These are phyloP conservation scores for Trichophyton benhamiae DNA, from an alignment of 2,329 filamentous ascomycete species.

Conservation along the genomic window DNA sequence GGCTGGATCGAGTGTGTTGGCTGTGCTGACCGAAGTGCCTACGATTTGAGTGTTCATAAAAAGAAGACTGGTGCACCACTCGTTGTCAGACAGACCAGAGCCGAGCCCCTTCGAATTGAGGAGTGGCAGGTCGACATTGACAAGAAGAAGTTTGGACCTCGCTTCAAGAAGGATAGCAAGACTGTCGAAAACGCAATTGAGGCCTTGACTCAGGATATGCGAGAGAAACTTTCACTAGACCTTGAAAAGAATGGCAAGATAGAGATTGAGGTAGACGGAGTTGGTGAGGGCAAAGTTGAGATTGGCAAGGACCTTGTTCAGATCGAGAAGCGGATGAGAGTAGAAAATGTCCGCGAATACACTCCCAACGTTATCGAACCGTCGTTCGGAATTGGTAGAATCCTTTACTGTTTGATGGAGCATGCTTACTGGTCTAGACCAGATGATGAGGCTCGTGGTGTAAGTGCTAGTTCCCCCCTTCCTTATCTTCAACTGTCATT, in stretches of 20 bases:
- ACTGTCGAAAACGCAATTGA: constrained; percentile 68
- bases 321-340: constrained; percentile 71
- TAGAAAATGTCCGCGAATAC: constrained; percentile 78
- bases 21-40: constrained; percentile 89
- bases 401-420: constrained; percentile 85
- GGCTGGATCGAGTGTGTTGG: constrained; percentile 99
- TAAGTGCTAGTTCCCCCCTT: constrained; percentile 40
- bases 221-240: constrained; percentile 64
- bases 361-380: constrained; percentile 95
- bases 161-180: constrained; percentile 91
- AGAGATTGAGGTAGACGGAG: constrained; percentile 57
- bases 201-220: constrained; percentile 64
- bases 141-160: constrained; percentile 90
- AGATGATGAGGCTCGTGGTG: constrained; percentile 71
- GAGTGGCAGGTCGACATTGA: constrained; percentile 81
- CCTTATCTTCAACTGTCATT: neutral
- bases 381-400: constrained; percentile 91
- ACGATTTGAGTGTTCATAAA: constrained; percentile 82
- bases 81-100: constrained; percentile 68
- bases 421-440: constrained; percentile 90
- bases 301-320: constrained; percentile 66
- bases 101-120: constrained; percentile 65
- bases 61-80: constrained; percentile 84
- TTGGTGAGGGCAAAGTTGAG: constrained; percentile 61
- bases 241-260: constrained; percentile 64